These are phyloP conservation scores for Capsella bursapastoris DNA, from an alignment of 345 rosid genomes.

Conservation along the genomic window DNA sequence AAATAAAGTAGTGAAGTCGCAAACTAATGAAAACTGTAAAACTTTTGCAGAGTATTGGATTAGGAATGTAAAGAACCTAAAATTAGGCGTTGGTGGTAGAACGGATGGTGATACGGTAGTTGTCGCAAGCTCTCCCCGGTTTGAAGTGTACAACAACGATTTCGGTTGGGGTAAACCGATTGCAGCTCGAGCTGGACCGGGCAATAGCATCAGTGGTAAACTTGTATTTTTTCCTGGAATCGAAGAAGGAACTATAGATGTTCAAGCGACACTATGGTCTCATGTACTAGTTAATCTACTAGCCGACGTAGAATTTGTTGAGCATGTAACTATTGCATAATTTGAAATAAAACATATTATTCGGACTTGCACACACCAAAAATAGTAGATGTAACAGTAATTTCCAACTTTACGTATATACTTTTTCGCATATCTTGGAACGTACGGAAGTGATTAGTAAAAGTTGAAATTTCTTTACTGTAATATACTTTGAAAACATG, in stretches of 20 bases:
- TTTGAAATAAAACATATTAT: background rate
- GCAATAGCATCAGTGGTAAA: background rate
- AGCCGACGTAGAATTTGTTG: background rate
- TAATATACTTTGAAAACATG: too few species aligned
- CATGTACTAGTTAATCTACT: constrained; percentile 6
- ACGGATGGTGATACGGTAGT: background rate
- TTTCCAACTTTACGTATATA: too few species aligned
- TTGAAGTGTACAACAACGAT: constrained; percentile 45
- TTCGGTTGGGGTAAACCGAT: constrained; percentile 49
- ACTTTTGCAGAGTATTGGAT: constrained; percentile 23
- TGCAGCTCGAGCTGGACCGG: constrained; percentile 36
- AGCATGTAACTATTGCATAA: background rate
- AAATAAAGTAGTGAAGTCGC: background rate
- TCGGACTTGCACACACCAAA: too few species aligned
- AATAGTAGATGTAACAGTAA: too few species aligned
- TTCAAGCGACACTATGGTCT: constrained; percentile 1
- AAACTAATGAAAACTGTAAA: constrained; percentile 1
- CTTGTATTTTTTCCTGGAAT: background rate
- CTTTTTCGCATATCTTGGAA: too few species aligned
- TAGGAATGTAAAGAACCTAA: background rate
- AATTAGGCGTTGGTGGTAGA: background rate
- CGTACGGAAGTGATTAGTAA: too few species aligned
- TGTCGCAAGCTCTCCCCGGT: constrained; percentile 48
- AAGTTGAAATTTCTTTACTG: too few species aligned
- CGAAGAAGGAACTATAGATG: constrained; percentile 26